Conservation (phyloP, 768 basidiomycete species). For the Boletus bicolor region DNA sequence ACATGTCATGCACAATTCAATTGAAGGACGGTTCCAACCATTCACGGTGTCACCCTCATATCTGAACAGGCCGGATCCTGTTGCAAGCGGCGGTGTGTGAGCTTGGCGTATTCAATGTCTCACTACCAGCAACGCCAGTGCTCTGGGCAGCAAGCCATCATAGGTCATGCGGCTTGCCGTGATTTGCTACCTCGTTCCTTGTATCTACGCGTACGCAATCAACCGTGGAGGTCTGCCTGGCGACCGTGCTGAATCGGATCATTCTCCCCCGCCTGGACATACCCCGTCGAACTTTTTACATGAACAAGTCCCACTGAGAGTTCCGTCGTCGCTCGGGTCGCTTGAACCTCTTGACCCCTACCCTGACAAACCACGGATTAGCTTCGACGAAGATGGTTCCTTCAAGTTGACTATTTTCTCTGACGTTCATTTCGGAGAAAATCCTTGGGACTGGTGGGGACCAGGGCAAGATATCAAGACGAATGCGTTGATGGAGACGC, state of each 20-base stretch:
- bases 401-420: slow-evolving; percentile 76
- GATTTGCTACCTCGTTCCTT: not conserved
- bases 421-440: slow-evolving; percentile 75
- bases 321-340: not conserved
- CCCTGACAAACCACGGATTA: slow-evolving; percentile 46
- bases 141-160: not conserved
- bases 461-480: slow-evolving; percentile 66
- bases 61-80: no score
- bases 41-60: no score
- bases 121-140: not conserved
- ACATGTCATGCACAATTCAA: not conserved
- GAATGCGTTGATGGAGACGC: slow-evolving; percentile 50
- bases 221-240: not conserved
- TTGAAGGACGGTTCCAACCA: no score
- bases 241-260: not conserved
- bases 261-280: not conserved
- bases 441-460: slow-evolving; percentile 68
- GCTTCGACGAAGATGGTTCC: slow-evolving; percentile 54
- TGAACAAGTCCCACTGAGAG: not conserved
- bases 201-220: slow-evolving; percentile 15
- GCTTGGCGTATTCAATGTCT: not conserved
- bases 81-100: not conserved
- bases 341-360: slow-evolving; percentile 39
- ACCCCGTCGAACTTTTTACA: not conserved
- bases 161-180: slow-evolving; percentile 1